Percentiles rank a stretch among this genome's conserved stretches.
These are phyloP conservation scores for Acorus gramineus DNA, from an alignment of 106 monocot species.

Conservation along the genomic window DNA sequence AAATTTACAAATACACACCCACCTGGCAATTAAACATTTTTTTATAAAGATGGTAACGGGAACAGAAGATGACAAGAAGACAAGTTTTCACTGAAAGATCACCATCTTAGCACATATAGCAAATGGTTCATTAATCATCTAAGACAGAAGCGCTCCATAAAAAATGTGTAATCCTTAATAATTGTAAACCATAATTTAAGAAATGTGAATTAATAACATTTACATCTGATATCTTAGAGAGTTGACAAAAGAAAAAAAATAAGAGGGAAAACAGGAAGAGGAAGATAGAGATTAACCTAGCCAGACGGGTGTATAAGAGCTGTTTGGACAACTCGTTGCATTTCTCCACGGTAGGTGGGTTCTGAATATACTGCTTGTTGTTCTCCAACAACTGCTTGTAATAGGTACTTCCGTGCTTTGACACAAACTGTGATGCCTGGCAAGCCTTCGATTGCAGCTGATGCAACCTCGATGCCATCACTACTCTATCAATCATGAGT, in stretches of 20 bases:
- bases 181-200: no score
- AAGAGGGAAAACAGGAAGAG: neutral
- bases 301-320: constrained; percentile 15
- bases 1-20: no score
- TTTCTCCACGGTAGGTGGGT: constrained; percentile 12
- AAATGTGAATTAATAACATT: no score
- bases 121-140: no score
- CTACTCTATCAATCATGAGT: no score
- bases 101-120: no score
- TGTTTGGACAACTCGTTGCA: constrained; percentile 11
- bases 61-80: no score
- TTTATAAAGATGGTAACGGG: no score
- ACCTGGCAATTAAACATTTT: no score
- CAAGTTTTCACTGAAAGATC: no score
- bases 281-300: constrained; percentile 5
- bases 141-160: no score
- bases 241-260: neutral
- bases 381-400: constrained; percentile 14
- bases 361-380: constrained; percentile 11
- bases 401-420: constrained; percentile 40
- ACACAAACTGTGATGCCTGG: constrained; percentile 47
- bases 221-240: constrained; percentile 33
- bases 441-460: constrained; percentile 47
- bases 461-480: constrained; percentile 55
- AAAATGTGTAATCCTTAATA: no score